These are phyloP conservation scores for Blastobotrys elegans DNA, from an alignment of 1,139 yeast species.

Conservation along the genomic window DNA sequence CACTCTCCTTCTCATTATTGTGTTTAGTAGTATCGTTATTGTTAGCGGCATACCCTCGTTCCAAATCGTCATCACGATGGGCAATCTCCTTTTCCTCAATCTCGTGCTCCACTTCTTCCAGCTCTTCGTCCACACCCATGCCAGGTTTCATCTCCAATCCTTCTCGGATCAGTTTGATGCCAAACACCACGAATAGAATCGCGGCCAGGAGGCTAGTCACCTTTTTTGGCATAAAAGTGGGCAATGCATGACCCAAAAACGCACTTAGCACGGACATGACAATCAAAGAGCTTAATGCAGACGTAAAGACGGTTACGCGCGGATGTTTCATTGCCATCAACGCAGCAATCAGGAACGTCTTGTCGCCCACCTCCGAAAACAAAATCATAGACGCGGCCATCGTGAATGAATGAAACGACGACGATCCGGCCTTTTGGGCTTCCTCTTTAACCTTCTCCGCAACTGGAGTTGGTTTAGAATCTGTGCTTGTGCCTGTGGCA, in stretches of 20 bases:
- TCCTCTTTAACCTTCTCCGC: neutral
- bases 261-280: constrained; percentile 92
- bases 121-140: constrained; percentile 86
- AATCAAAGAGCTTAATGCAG: constrained; percentile 82
- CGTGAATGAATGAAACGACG: constrained; percentile 29
- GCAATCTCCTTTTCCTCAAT: constrained; percentile 61
- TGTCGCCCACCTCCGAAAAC: constrained; percentile 93
- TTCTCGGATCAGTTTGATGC: constrained; percentile 68
- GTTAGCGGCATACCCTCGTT: constrained; percentile 43
- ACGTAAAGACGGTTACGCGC: constrained; percentile 72
- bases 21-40: constrained; percentile 19
- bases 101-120: constrained; percentile 96
- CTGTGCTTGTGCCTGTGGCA: neutral
- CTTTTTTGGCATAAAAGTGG: constrained; percentile 73
- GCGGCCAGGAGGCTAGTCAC: constrained; percentile 81
- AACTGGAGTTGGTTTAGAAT: neutral
- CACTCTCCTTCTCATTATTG: constrained; percentile 26
- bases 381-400: constrained; percentile 62
- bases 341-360: constrained; percentile 94
- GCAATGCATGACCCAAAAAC: constrained; percentile 85
- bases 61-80: constrained; percentile 48
- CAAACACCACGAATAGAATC: constrained; percentile 74
- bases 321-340: constrained; percentile 96
- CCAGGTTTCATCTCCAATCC: constrained; percentile 78
- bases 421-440: constrained; percentile 10